Percentiles rank a stretch among this genome's conserved stretches.
Evolutionary conservation across 352 stramenopile genomes (phyloP).

Genomic region (Globisporangium alternatum): DNA sequence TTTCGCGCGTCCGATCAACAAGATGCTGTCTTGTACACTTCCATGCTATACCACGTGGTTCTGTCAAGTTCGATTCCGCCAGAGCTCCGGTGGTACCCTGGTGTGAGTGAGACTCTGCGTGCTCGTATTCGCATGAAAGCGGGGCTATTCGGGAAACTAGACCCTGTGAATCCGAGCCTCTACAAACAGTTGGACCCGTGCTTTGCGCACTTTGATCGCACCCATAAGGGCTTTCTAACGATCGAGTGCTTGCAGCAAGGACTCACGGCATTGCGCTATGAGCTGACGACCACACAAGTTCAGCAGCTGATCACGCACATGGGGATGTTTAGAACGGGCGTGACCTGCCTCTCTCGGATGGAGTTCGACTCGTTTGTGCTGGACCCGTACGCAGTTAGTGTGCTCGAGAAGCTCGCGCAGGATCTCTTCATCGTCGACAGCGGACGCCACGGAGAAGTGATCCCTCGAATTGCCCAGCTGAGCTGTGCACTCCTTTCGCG

Average conservation of each 20-base stretch:
- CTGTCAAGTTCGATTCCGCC: neutral
- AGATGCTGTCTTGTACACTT: constrained; percentile 41
- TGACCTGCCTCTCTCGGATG: constrained; percentile 46
- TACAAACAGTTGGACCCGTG: constrained; percentile 40
- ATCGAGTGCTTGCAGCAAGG: constrained; percentile 29
- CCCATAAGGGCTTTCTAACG: constrained; percentile 50
- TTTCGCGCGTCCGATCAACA: constrained; percentile 28
- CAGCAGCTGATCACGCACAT: constrained; percentile 33
- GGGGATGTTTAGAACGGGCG: constrained; percentile 42
- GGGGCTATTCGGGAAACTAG: constrained; percentile 29
- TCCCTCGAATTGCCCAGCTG: constrained; percentile 47
- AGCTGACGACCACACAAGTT: constrained; percentile 33
- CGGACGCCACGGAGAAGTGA: constrained; percentile 9
- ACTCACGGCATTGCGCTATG: constrained; percentile 43
- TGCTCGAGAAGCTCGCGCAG: constrained; percentile 37
- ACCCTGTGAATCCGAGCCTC: constrained; percentile 18
- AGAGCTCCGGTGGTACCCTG: constrained; percentile 23
- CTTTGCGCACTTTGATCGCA: constrained; percentile 70
- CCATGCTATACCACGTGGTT: constrained; percentile 28
- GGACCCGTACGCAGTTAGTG: constrained; percentile 36
- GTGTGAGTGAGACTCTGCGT: constrained; percentile 41
- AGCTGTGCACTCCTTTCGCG: constrained; percentile 44
- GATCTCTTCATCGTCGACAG: constrained; percentile 27
- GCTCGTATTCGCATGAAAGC: constrained; percentile 36
- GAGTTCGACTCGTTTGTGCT: constrained; percentile 82